Percentiles rank a stretch among this genome's conserved stretches.
Conservation (phyloP, 495 filamentous ascomycete genomes). For the Rhizodiscina lignyota region DNA sequence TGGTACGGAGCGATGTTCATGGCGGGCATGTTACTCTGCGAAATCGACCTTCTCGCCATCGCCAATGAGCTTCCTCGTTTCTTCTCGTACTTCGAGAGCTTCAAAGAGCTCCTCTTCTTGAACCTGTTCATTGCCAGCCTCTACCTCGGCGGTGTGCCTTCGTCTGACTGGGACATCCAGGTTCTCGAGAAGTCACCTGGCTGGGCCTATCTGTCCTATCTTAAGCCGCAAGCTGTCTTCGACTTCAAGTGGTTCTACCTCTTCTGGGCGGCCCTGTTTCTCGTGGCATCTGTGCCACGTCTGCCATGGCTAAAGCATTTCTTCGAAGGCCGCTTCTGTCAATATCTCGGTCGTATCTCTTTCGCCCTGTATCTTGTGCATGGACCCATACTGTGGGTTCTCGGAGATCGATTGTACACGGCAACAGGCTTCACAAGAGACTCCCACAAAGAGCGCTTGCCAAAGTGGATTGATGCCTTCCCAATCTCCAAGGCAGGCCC, state of each 20-base stretch:
- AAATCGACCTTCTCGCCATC: slow-evolving; percentile 28
- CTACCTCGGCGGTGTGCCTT: slow-evolving; percentile 29
- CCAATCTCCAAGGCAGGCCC: slow-evolving; percentile 32
- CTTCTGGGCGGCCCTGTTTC: slow-evolving; percentile 18
- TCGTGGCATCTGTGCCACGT: slow-evolving; percentile 19
- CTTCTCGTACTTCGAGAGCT: slow-evolving; percentile 17
- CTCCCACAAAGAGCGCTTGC: slow-evolving; percentile 19
- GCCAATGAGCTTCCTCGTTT: slow-evolving; percentile 25
- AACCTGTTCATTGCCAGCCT: slow-evolving; percentile 24
- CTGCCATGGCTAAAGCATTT: slow-evolving; percentile 17
- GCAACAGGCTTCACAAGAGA: slow-evolving; percentile 31
- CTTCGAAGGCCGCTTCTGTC: slow-evolving; percentile 15
- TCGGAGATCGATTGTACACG: slow-evolving; percentile 31
- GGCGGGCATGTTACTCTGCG: slow-evolving; percentile 29
- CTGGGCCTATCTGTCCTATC: slow-evolving; percentile 28
- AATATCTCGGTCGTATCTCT: slow-evolving; percentile 10
- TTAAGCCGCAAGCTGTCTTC: slow-evolving; percentile 33
- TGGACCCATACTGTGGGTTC: slow-evolving; percentile 14
- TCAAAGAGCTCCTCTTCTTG: slow-evolving; percentile 26
- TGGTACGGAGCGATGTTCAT: slow-evolving; percentile 30
- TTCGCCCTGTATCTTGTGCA: slow-evolving; percentile 13
- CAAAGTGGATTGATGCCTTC: slow-evolving; percentile 28
- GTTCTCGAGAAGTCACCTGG: slow-evolving; percentile 22
- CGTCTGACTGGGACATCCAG: slow-evolving; percentile 17
- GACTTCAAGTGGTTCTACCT: slow-evolving; percentile 21